Evolutionary conservation across 169 alveolate species (phyloP).

Genomic region (Plasmodium ovale): DNA sequence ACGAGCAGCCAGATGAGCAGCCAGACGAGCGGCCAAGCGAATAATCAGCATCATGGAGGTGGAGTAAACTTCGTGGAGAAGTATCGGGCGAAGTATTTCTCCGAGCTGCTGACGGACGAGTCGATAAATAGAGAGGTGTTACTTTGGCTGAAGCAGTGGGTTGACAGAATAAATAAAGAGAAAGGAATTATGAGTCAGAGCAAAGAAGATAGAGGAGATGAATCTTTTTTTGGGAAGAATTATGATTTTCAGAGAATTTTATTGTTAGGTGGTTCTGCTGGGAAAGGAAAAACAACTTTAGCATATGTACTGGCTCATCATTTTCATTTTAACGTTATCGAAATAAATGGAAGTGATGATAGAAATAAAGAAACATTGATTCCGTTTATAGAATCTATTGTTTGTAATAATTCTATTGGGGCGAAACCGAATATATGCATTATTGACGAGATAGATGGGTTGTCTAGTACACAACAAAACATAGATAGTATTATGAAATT

Average conservation of each 20-base stretch:
- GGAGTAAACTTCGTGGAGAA: slow-evolving; percentile 57
- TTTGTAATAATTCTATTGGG: slow-evolving; percentile 82
- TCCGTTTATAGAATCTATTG: slow-evolving; percentile 81
- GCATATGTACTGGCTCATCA: slow-evolving; percentile 91
- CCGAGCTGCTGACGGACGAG: slow-evolving; percentile 84
- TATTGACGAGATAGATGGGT: slow-evolving; percentile 98
- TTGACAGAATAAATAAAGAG: slow-evolving; percentile 23
- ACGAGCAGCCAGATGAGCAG: background rate
- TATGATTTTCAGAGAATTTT: slow-evolving; percentile 77
- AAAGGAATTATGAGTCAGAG: background rate
- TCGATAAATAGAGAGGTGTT: slow-evolving; percentile 81
- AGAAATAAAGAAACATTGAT: slow-evolving; percentile 90
- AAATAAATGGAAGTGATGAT: slow-evolving; percentile 97
- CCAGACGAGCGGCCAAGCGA: background rate
- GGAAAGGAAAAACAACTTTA: slow-evolving; percentile 95
- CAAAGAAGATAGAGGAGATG: slow-evolving; percentile 14
- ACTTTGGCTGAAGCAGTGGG: slow-evolving; percentile 78
- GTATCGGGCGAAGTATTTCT: slow-evolving; percentile 82
- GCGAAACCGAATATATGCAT: slow-evolving; percentile 86
- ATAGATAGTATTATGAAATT: slow-evolving; percentile 73
- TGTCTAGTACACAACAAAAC: slow-evolving; percentile 92
- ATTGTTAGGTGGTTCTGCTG: slow-evolving; percentile 96
- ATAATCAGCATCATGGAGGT: background rate
- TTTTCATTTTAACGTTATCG: slow-evolving; percentile 94
- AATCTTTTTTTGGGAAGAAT: slow-evolving; percentile 12